Evolutionary conservation across 176 grass and related monocot species (phyloP).

Genomic region (Musa acuminata): DNA sequence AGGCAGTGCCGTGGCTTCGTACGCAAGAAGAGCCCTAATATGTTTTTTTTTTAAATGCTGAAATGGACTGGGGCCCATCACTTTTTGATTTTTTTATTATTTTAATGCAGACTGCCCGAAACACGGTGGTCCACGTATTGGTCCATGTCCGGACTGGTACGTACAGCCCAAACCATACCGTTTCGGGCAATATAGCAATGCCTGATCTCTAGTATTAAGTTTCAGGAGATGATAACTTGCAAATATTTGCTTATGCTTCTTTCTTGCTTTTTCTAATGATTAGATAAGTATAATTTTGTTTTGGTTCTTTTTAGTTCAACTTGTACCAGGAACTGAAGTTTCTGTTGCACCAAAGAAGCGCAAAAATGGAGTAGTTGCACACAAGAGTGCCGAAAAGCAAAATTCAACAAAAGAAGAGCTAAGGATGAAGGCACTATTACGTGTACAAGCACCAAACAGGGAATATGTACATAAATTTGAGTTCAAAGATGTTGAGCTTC

Average conservation of each 20-base stretch:
- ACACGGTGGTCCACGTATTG: too few species aligned
- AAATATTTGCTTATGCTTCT: not conserved
- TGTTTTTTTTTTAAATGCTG: too few species aligned
- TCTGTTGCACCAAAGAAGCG: constrained; percentile 70
- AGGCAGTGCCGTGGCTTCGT: too few species aligned
- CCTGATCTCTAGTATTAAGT: not conserved
- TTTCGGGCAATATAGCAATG: too few species aligned
- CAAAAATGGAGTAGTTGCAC: constrained; percentile 24
- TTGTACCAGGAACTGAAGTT: constrained; percentile 91
- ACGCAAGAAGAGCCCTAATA: too few species aligned
- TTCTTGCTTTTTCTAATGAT: not conserved
- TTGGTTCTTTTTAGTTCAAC: constrained; percentile 53
- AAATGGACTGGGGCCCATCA: too few species aligned
- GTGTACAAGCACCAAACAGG: constrained; percentile 56
- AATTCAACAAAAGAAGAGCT: constrained; percentile 44
- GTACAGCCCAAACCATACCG: too few species aligned
- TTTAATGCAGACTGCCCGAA: too few species aligned
- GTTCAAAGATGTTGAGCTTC: constrained; percentile 47
- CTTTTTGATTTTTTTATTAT: too few species aligned
- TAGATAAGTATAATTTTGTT: not conserved
- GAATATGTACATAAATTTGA: constrained; percentile 59
- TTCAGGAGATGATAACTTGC: not conserved
- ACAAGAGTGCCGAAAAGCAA: constrained; percentile 46
- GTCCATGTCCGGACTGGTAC: too few species aligned
- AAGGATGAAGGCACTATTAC: constrained; percentile 67